Base-by-base conservation (phyloP, 1,139 yeast genomes). In the Diutina pseudorugosa region DNA sequence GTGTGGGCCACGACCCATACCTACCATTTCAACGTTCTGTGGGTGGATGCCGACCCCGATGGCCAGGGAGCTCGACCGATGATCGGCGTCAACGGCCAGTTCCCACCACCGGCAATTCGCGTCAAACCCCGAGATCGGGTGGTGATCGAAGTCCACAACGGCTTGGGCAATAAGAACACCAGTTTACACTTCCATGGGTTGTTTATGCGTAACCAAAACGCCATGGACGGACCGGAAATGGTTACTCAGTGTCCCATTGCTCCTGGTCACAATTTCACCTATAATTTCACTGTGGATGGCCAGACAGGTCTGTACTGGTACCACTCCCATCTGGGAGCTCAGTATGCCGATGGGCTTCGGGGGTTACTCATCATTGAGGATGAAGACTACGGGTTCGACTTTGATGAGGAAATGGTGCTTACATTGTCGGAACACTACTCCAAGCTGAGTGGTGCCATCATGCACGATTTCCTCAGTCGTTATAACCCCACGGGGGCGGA, bases 401-500 rank as follows among this genome's bases (percentile, higher is more conserved):
- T 76, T 62, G 96, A 88, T 60, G 89, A 86, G 61, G 96, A 89
- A 61, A 73, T 80, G 33, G 67, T 77, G n/a, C 66, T 90, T 57
- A 70, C 85, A 8, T 62, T 91, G 45, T 71, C 84, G 49, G 98
- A 91, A 60, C 90, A 96, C 94, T 91, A 91, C 69, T 95, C 89
- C 65, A 73, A 78, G 41, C 69, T 73, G 52, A 73, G 83, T 49
- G 75, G 75, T 50, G 75, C 64, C 20, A 73, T 90, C 59, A 69
- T 76, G 56, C 60, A 66, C 9, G 60, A 62, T 19, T 90, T 90
- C 70, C 64, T 88, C 70, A 78, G 73, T 58, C 68, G 85, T 57
- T 84, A 77, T 70, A 91, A 91, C 68, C 98, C 98, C 50, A 87
- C 96, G 5, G 98, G 98, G 58, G 96, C 97, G 41, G 98, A 91